Evolutionary conservation across 2,329 filamentous ascomycete genomes (phyloP).

Genomic region (Curvularia verruculosa): DNA sequence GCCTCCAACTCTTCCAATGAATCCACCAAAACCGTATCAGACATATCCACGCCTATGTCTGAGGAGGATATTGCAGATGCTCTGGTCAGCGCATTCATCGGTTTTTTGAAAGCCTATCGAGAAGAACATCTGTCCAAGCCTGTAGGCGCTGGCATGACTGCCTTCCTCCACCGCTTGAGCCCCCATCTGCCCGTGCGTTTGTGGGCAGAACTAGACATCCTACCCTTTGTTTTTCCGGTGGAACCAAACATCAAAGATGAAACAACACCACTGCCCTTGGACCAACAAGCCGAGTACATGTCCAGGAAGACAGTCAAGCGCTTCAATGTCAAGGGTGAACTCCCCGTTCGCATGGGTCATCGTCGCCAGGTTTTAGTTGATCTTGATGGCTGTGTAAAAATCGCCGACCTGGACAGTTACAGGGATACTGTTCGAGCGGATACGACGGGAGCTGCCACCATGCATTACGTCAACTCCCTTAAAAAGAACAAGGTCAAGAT

Average conservation of each 20-base stretch:
- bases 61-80: conserved; percentile 17
- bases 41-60: conserved; percentile 20
- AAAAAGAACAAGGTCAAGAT: conserved; percentile 69
- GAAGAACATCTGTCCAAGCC: conserved; percentile 74
- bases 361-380: conserved; percentile 58
- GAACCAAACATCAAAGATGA: conserved; percentile 9
- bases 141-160: conserved; percentile 73
- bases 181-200: conserved; percentile 71
- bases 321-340: conserved; percentile 15
- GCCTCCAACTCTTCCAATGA: conserved; percentile 4
- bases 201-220: conserved; percentile 78
- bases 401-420: conserved; percentile 65
- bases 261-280: conserved; percentile 66
- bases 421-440: conserved; percentile 62
- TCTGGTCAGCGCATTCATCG: conserved; percentile 65
- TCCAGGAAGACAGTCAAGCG: conserved; percentile 74
- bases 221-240: conserved; percentile 67
- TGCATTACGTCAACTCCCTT: conserved; percentile 67
- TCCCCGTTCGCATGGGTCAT: conserved; percentile 4
- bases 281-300: conserved; percentile 83
- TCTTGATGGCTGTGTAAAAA: conserved; percentile 65
- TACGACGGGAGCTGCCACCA: conserved; percentile 69
- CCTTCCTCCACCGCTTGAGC: conserved; percentile 63
- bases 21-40: conserved; percentile 16
- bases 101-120: conserved; percentile 64